Evolutionary conservation across 192 early-diverging fungal species (phyloP).

Genomic region (Rhizophagus sp.): DNA sequence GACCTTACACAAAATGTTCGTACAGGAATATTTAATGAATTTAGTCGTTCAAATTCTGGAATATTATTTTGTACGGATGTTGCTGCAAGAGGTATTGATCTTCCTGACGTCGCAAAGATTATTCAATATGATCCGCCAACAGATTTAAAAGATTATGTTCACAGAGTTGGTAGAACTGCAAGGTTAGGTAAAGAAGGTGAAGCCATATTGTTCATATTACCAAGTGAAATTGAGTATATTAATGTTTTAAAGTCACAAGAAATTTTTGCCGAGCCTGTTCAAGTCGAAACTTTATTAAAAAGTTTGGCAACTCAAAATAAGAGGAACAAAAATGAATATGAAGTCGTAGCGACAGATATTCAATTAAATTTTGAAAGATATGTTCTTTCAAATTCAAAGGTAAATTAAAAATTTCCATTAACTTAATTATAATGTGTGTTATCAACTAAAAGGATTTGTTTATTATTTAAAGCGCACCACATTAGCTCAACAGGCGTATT

Average conservation of each 20-base stretch:
- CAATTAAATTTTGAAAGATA: constrained; percentile 71
- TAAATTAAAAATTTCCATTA: constrained; percentile 37
- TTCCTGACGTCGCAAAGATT: constrained; percentile 89
- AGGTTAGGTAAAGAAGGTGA: constrained; percentile 88
- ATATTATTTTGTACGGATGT: constrained; percentile 96
- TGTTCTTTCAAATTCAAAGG: constrained; percentile 60
- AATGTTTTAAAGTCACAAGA: constrained; percentile 66
- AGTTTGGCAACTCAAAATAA: constrained; percentile 53
- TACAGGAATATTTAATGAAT: constrained; percentile 71
- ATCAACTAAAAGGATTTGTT: background rate
- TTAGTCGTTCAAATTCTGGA: constrained; percentile 62
- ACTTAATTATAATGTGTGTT: background rate
- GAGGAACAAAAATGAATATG: constrained; percentile 46
- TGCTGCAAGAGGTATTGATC: constrained; percentile 95
- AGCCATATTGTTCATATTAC: constrained; percentile 84
- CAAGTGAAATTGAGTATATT: constrained; percentile 83
- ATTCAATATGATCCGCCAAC: constrained; percentile 96
- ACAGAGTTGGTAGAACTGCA: constrained; percentile 96
- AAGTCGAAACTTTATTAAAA: constrained; percentile 63
- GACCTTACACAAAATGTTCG: constrained; percentile 81
- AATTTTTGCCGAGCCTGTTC: constrained; percentile 48
- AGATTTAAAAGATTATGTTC: constrained; percentile 94
- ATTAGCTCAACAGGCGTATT: constrained; percentile 80
- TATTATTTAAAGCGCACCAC: constrained; percentile 44
- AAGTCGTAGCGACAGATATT: constrained; percentile 49